Conservation (phyloP, 2,329 filamentous ascomycete genomes). For the Cytospora chrysosperma region DNA sequence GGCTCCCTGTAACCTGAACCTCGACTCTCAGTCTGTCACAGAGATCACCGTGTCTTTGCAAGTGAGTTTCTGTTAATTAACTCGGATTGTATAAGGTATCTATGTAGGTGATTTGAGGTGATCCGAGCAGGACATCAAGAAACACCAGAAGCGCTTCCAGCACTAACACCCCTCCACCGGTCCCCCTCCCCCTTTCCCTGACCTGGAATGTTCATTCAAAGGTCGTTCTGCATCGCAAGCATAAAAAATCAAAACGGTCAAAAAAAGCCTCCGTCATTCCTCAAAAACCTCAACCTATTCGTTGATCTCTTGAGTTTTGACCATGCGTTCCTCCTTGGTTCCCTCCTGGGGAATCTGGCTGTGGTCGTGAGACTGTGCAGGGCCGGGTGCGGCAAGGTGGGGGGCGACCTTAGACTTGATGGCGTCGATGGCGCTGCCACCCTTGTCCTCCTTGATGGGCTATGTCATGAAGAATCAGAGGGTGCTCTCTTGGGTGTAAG, state of each 20-base stretch:
- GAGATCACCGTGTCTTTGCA: neutral
- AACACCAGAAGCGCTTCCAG: neutral
- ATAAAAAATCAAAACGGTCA: neutral
- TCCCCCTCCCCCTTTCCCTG: neutral
- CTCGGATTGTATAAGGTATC: neutral
- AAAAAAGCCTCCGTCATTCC: neutral
- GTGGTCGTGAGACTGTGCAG: constrained; percentile 54
- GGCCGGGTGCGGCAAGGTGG: constrained; percentile 57
- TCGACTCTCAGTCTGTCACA: neutral
- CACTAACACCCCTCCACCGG: neutral
- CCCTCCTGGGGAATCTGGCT: constrained; percentile 52
- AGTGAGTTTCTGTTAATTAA: neutral
- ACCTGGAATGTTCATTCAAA: neutral
- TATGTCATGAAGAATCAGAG: constrained; percentile 24
- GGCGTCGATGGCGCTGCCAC: constrained; percentile 35
- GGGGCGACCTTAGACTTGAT: constrained; percentile 49
- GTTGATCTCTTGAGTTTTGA: constrained; percentile 65
- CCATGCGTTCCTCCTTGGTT: constrained; percentile 66
- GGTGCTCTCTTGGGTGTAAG: neutral
- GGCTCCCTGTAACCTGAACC: neutral
- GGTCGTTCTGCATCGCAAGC: neutral
- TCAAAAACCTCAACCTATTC: constrained; percentile 29
- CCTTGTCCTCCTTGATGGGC: constrained; percentile 39
- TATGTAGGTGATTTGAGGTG: neutral
- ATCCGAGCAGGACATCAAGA: neutral